Base-by-base conservation (phyloP, 1,139 yeast genomes). In the Candida sanyaensis region DNA sequence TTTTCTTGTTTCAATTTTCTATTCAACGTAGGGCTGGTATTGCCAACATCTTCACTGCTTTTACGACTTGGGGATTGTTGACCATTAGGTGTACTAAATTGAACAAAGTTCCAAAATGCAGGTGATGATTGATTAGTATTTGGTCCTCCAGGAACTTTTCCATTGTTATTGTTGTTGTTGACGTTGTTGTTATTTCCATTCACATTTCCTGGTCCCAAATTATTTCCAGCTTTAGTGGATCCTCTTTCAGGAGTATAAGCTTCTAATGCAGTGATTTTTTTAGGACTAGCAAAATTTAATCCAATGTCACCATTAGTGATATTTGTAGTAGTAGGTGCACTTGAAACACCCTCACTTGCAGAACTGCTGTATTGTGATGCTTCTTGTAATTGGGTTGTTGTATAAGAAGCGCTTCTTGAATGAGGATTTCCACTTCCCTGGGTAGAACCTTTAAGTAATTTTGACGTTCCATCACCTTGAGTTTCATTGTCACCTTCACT, bases 171-270 rank as follows among this genome's bases (percentile, higher is more conserved):
- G 66, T 61, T 26, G 58, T 50, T 24, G 57, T 57, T 36, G 27
- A 39, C 13, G 37, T 29, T 43, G 24, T 30, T 39, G 30, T 39
- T 29, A 29, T 39, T 39, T 10, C 34, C 34, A 30, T 23, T 33
- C 21, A 13, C 28, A 13, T 54, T 51, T 26, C 31, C 36, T 32
- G 36, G 23, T 33, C 39, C 45, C 5, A 34, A n/a, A 24, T 36
- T 36, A 12, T 36, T 23, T n/a, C 27, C 38, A 36, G n/a, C 31
- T 38, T 38, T 38, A 12, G 30, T 44, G 10, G 81, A 75, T 1
- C 93, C 93, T 43, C 95, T 68, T 57, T 87, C 95, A 1, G 96
- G 95, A 0, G 96, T 88, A 57, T 85, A 87, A 1, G 95, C 93
- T 62, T 87, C 95, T 51, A 85, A 70, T 6, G 89, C 88, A 28